Conservation (phyloP, 345 rosid species). For the Brassica rapa region DNA sequence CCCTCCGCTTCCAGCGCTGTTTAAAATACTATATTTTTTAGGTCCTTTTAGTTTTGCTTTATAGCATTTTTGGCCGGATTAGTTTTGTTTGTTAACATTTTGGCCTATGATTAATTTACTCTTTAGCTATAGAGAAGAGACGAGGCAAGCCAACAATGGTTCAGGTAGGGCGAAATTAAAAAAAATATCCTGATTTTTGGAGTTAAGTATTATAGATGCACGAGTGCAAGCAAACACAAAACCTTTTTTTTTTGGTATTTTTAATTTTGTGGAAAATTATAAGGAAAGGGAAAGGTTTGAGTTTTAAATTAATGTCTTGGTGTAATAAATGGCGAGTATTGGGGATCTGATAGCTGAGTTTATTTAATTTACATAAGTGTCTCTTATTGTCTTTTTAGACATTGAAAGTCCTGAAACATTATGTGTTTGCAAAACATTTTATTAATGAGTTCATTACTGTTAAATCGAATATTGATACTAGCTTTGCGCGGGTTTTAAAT, state of each 20-base stretch:
- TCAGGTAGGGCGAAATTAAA: not conserved
- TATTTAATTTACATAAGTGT: not conserved
- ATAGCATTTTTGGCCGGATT: conserved; percentile 23
- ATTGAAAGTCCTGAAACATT: conserved; percentile 8
- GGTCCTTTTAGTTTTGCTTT: conserved; percentile 9
- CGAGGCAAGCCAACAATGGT: conserved; percentile 24
- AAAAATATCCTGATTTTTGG: not conserved
- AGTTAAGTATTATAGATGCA: conserved; percentile 29
- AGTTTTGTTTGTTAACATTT: conserved; percentile 9
- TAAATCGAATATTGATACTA: not conserved
- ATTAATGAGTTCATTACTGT: not conserved
- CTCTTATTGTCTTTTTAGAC: conserved; percentile 11
- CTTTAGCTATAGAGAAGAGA: conserved; percentile 4
- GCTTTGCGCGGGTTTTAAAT: not conserved
- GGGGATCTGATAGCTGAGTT: conserved; percentile 37
- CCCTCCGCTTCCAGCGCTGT: conserved; percentile 31
- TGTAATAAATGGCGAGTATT: conserved; percentile 41
- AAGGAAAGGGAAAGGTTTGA: conserved; percentile 12
- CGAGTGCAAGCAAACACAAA: conserved; percentile 38
- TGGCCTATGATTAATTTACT: conserved; percentile 14
- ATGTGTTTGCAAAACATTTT: conserved; percentile 27
- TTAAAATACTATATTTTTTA: not conserved
- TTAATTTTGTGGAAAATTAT: conserved; percentile 17
- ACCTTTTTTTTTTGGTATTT: not conserved
- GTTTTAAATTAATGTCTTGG: conserved; percentile 31